Percentiles rank a stretch among this genome's conserved stretches.
Evolutionary conservation across 2,329 filamentous ascomycete genomes (phyloP).

Genomic region (Zasmidium cellare): DNA sequence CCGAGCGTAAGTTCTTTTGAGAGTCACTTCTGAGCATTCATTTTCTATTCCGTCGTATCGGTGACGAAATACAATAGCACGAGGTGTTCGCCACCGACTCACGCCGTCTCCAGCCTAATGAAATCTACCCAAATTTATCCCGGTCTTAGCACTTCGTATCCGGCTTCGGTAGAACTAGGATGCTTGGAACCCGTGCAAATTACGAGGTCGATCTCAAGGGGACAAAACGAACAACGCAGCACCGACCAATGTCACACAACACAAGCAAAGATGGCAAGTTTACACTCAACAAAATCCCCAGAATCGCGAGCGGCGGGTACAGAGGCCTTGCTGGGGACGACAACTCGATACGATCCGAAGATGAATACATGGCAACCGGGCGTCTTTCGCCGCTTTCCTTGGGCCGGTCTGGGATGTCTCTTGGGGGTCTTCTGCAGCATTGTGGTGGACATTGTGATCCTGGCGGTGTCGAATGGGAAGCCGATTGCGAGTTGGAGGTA

Average conservation of each 20-base stretch:
- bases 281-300: not conserved
- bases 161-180: conserved; percentile 2
- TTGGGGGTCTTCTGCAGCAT: conserved; percentile 14
- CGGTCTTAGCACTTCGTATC: conserved; percentile 6
- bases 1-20: no score
- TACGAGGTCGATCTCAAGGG: not conserved
- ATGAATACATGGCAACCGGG: conserved; percentile 19
- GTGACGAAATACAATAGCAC: not conserved
- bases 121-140: not conserved
- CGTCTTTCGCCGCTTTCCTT: conserved; percentile 12
- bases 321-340: not conserved
- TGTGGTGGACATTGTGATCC: conserved; percentile 14
- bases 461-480: conserved; percentile 11
- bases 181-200: conserved; percentile 1
- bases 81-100: not conserved
- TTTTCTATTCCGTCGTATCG: no score
- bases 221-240: not conserved
- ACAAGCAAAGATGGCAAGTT: not conserved
- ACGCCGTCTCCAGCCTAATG: not conserved
- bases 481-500: conserved; percentile 18
- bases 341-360: not conserved
- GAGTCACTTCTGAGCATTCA: no score
- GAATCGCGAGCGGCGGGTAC: not conserved
- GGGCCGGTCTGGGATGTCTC: conserved; percentile 14
- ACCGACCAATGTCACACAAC: not conserved